Conservation (phyloP, 2,329 filamentous ascomycete genomes). For the Mycogone perniciosa region DNA sequence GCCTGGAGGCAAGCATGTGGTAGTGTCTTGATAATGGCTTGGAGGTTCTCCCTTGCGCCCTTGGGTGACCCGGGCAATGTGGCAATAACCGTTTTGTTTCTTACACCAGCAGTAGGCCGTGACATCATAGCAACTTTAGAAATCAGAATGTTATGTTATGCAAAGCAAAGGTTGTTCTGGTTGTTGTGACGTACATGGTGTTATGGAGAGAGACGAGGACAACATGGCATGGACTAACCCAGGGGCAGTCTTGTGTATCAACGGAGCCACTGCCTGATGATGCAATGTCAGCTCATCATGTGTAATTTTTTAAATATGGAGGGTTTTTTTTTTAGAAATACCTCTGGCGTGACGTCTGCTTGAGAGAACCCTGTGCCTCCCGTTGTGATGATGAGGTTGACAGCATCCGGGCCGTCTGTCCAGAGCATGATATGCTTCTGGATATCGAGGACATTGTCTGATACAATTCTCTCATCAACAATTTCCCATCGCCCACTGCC, state of each 20-base stretch:
- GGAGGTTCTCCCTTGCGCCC: slow-evolving; percentile 87
- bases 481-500: slow-evolving; percentile 68
- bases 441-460: slow-evolving; percentile 69
- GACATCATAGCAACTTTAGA: slow-evolving; percentile 91
- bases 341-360: slow-evolving; percentile 83
- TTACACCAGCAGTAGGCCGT: slow-evolving; percentile 80
- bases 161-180: slow-evolving; percentile 1
- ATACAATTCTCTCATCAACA: slow-evolving; percentile 64
- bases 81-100: slow-evolving; percentile 74
- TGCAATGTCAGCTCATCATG: not conserved
- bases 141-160: slow-evolving; percentile 18
- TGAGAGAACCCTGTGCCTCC: slow-evolving; percentile 90
- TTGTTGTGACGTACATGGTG: slow-evolving; percentile 65
- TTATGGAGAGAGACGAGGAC: slow-evolving; percentile 72
- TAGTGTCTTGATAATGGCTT: slow-evolving; percentile 80
- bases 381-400: slow-evolving; percentile 79
- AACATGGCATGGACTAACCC: slow-evolving; percentile 96
- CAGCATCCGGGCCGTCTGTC: slow-evolving; percentile 57
- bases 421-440: slow-evolving; percentile 66
- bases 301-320: not conserved
- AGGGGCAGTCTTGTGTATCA: slow-evolving; percentile 80
- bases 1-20: slow-evolving; percentile 93
- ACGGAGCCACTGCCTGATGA: slow-evolving; percentile 62
- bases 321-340: slow-evolving; percentile 27
- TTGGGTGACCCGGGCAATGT: slow-evolving; percentile 94